These are phyloP conservation scores for Cinnamomum micranthum DNA, from an alignment of 164 flowering plant species.

Conservation along the genomic window DNA sequence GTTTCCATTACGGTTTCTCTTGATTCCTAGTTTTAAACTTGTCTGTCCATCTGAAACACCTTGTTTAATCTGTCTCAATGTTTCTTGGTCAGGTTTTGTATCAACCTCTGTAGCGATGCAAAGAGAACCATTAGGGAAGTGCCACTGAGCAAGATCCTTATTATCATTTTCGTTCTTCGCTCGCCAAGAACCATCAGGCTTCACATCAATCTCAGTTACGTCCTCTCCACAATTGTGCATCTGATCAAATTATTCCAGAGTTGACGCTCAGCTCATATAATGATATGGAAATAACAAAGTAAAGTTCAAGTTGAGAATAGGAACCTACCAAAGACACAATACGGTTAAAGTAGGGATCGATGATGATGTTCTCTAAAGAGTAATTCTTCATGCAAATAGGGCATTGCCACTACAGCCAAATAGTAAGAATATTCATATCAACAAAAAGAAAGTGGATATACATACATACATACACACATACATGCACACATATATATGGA, in stretches of 20 bases:
- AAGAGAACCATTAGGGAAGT: slow-evolving; percentile 65
- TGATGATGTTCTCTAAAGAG: slow-evolving; percentile 69
- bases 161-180: slow-evolving; percentile 64
- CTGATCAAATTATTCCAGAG: slow-evolving; percentile 29
- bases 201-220: slow-evolving; percentile 81
- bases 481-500: background rate
- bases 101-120: slow-evolving; percentile 37
- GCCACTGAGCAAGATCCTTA: slow-evolving; percentile 75
- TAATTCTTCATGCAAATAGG: slow-evolving; percentile 95
- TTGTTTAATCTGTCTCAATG: slow-evolving; percentile 49
- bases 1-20: slow-evolving; percentile 56
- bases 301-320: slow-evolving; percentile 5
- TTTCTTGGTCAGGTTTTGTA: slow-evolving; percentile 39
- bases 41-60: slow-evolving; percentile 63
- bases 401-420: slow-evolving; percentile 91
- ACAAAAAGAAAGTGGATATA: background rate
- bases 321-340: slow-evolving; percentile 65
- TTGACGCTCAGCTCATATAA: background rate
- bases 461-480: background rate
- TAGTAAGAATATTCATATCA: background rate
- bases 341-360: slow-evolving; percentile 92
- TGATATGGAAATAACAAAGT: background rate
- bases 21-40: slow-evolving; percentile 66
- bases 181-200: slow-evolving; percentile 98
- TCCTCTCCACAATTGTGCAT: slow-evolving; percentile 85